A percentile compares a stretch with the other conserved stretches of the same genome.
These are phyloP conservation scores for Paralagenidium karlingii DNA, from an alignment of 352 stramenopile genomes.

Conservation along the genomic window DNA sequence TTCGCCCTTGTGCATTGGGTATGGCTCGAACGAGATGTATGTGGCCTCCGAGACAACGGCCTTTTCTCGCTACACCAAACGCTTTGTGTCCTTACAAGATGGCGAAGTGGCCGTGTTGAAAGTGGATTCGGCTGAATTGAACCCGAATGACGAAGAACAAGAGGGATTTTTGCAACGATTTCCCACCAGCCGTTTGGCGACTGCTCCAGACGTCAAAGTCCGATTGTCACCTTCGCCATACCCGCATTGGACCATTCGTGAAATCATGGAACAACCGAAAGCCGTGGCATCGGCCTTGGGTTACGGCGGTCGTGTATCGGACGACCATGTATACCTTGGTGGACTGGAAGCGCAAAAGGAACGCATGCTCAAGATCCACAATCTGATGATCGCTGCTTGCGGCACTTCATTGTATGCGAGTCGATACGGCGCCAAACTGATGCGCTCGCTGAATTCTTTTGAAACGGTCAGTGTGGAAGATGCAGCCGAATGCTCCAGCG, in stretches of 20 bases:
- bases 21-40: constrained; percentile 90
- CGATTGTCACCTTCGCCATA: constrained; percentile 89
- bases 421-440: constrained; percentile 87
- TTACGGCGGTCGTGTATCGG: constrained; percentile 89
- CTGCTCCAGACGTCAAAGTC: constrained; percentile 90
- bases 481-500: constrained; percentile 82
- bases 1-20: constrained; percentile 87
- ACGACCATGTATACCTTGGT: constrained; percentile 90
- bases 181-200: constrained; percentile 81
- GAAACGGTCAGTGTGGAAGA: constrained; percentile 88
- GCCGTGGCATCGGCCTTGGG: constrained; percentile 89
- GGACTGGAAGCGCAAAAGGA: constrained; percentile 89
- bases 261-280: constrained; percentile 95
- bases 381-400: constrained; percentile 92
- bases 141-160: constrained; percentile 61
- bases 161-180: constrained; percentile 73
- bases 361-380: constrained; percentile 83
- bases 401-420: constrained; percentile 92
- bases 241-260: constrained; percentile 94
- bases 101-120: constrained; percentile 93
- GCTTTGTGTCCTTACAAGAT: constrained; percentile 96
- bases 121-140: constrained; percentile 87
- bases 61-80: constrained; percentile 93
- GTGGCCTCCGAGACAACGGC: constrained; percentile 94
- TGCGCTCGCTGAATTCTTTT: constrained; percentile 94